Evolutionary conservation across 306 rosid genomes (phyloP).

Genomic region (Castanea crenata): DNA sequence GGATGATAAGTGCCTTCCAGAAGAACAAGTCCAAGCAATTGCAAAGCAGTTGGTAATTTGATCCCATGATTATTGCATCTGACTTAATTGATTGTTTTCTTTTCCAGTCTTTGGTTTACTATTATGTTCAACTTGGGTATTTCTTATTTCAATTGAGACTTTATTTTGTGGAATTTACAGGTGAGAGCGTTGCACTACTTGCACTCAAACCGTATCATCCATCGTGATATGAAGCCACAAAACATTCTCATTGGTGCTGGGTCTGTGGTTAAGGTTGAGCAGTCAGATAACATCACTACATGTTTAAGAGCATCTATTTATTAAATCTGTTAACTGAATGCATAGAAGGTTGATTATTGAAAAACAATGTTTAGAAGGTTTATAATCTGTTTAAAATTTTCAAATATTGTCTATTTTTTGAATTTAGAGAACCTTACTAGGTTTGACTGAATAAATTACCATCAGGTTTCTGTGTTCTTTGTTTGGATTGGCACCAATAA

Average conservation of each 20-base stretch:
- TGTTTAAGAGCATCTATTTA: background rate
- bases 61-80: constrained; percentile 1
- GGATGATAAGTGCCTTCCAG: constrained; percentile 97
- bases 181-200: constrained; percentile 89
- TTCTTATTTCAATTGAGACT: background rate
- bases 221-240: constrained; percentile 99
- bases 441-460: background rate
- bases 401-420: background rate
- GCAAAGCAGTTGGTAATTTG: constrained; percentile 91
- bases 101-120: background rate
- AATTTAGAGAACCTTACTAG: background rate
- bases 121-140: background rate
- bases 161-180: constrained; percentile 41
- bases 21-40: constrained; percentile 98
- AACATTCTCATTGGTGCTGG: constrained; percentile 97
- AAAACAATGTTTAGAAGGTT: background rate
- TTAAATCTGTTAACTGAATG: background rate
- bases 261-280: constrained; percentile 83
- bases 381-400: background rate
- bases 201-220: constrained; percentile 95
- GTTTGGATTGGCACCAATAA: background rate
- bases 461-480: background rate
- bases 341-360: background rate
- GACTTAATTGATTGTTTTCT: background rate
- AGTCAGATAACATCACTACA: constrained; percentile 4